Percentiles rank a stretch among this genome's conserved stretches.
Evolutionary conservation across 805 yeast genomes (phyloP).

Genomic region (Blastobotrys muscicola): DNA sequence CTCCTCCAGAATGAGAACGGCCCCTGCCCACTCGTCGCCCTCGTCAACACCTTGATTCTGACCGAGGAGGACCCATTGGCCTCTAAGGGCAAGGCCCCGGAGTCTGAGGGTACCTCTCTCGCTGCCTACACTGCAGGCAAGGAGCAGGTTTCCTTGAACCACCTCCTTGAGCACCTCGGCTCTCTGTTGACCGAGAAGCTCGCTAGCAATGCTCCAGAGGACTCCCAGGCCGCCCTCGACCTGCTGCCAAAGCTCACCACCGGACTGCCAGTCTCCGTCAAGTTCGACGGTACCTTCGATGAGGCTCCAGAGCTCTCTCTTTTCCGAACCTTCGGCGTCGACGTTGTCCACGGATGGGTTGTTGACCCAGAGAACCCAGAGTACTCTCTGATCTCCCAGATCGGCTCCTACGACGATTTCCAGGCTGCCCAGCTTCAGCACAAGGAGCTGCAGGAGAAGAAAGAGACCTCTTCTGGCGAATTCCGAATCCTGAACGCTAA

Average conservation of each 20-base stretch:
- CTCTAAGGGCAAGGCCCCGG: slow-evolving; percentile 17
- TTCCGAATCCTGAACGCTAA: slow-evolving; percentile 2
- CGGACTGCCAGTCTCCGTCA: slow-evolving; percentile 67
- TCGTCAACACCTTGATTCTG: slow-evolving; percentile 59
- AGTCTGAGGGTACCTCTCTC: slow-evolving; percentile 9
- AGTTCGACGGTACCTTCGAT: slow-evolving; percentile 51
- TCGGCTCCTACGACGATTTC: slow-evolving; percentile 46
- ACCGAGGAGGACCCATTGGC: slow-evolving; percentile 28
- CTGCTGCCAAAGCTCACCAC: slow-evolving; percentile 54
- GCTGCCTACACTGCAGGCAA: slow-evolving; percentile 27
- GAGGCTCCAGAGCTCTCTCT: slow-evolving; percentile 44
- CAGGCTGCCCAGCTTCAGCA: slow-evolving; percentile 48
- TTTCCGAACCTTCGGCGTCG: slow-evolving; percentile 50
- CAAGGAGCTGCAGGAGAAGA: slow-evolving; percentile 25
- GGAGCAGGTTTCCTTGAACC: slow-evolving; percentile 29
- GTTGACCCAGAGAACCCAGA: slow-evolving; percentile 36
- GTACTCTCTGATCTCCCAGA: slow-evolving; percentile 27
- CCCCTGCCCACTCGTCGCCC: slow-evolving; percentile 78
- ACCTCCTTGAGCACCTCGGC: slow-evolving; percentile 43
- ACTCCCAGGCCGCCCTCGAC: slow-evolving; percentile 14
- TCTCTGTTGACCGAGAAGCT: slow-evolving; percentile 28
- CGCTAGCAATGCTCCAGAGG: slow-evolving; percentile 8
- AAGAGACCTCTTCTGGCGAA: slow-evolving; percentile 14
- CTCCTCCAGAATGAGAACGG: slow-evolving; percentile 75
- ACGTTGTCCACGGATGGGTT: slow-evolving; percentile 79